Evolutionary conservation across 2,329 filamentous ascomycete genomes (phyloP), one percentile per base, ranked within the genome.

Genomic region (Aspergillus spinulosporus): DNA sequence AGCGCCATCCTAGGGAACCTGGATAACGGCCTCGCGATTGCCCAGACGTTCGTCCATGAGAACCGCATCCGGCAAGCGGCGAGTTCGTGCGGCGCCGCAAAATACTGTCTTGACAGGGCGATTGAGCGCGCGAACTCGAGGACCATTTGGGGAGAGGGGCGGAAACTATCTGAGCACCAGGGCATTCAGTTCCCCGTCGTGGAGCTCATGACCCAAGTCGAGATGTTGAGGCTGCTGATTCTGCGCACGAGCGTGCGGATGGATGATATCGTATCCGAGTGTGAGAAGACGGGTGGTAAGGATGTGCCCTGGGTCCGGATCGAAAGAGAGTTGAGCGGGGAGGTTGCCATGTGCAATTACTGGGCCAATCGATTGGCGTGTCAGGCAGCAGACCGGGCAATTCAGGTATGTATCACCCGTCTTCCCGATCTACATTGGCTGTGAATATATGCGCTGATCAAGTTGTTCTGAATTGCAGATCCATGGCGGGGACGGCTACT

Each of bases 271-370:
- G 66, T 66, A 5, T 65, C 65, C 3, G 61, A 69, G 21, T 67
- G 80, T 59, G 68, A 62, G 39, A 60, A 59, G 28, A 49, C 57
- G 51, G 15, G 40, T 11, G 21, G 21, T 21, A 26, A 52, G 7
- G 34, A 37, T 37, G 34, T 42, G 15, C 50, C 76, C 2, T 78
- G 76, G 76, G 66, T 80, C 5, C 79, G 81, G 34, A 82, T 87
- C 28, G 84, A 86, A 71, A 77, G 74, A 65, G 76, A 76, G 60
- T 72, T 87, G n/a, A 82, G 82, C 26, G 82, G 84, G 66, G 84
- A 85, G 65, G 83, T 87, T 31, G 80, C 77, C 53, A 86, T 87
- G 84, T 87, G 84, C 70, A 87, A 86, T 64, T 87, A 85, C 66
- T 87, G 82, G 76, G 84, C 82, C 0, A 86, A 86, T 64, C 72